phyloP scores from a whole-genome alignment of 148 eudicot genomes.

The Arbutus unedo region DNA sequence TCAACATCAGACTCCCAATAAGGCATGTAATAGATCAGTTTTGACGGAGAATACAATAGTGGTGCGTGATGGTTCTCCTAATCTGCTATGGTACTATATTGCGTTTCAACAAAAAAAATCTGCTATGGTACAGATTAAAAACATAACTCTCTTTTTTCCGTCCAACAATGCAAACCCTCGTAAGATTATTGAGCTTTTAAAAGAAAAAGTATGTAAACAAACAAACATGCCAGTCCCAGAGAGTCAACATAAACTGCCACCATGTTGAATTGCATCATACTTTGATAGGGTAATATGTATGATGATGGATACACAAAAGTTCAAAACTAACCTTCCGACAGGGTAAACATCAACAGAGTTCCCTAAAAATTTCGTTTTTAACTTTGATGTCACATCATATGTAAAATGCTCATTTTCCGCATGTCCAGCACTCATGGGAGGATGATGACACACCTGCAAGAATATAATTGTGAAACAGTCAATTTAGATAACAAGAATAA shows the following conservation, averaged over 20 bases:
- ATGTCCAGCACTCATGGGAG: conserved; percentile 96
- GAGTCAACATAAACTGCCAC: not conserved
- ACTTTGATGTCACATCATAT: conserved; percentile 84
- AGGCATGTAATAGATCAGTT: not conserved
- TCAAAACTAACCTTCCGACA: conserved; percentile 77
- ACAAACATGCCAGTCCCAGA: not conserved
- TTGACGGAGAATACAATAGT: not conserved
- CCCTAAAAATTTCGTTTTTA: conserved; percentile 80
- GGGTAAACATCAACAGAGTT: conserved; percentile 89
- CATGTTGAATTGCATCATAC: not conserved
- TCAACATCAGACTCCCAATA: not conserved
- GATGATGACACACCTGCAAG: conserved; percentile 86
- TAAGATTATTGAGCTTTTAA: conserved; percentile 1
- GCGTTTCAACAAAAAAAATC: too few relatives aligned
- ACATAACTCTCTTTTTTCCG: conserved; percentile 6
- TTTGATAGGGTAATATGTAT: not conserved
- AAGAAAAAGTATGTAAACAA: not conserved
- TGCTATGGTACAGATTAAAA: not conserved
- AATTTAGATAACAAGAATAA: not conserved
- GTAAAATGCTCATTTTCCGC: conserved; percentile 82
- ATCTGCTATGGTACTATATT: not conserved
- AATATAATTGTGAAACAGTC: not conserved
- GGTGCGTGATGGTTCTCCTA: not conserved
- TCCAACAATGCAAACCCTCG: not conserved
- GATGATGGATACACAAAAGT: not conserved